phyloP scores from a whole-genome alignment of 257 asterid genomes.

The Echium plantagineum region DNA sequence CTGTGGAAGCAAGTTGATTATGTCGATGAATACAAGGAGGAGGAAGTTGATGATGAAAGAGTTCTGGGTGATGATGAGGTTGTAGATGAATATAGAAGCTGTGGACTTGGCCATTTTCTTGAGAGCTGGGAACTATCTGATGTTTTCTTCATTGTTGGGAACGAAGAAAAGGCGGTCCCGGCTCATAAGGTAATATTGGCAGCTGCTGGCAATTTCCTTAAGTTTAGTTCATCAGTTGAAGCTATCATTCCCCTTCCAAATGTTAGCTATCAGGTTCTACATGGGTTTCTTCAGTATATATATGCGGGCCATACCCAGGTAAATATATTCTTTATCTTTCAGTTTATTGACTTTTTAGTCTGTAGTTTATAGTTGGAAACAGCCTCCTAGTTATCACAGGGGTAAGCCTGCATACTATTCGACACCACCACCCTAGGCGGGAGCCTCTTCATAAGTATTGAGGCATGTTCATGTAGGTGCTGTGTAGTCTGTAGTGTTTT shows the following conservation, averaged over 20 bases:
- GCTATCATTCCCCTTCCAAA: slow-evolving; percentile 44
- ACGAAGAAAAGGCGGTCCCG: slow-evolving; percentile 63
- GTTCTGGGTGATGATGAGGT: slow-evolving; percentile 38
- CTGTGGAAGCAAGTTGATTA: slow-evolving; percentile 84
- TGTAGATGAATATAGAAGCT: slow-evolving; percentile 42
- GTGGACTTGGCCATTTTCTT: slow-evolving; percentile 72
- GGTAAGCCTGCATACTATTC: too few relatives aligned
- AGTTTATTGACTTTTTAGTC: neutral
- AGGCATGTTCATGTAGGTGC: neutral
- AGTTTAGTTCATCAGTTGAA: slow-evolving; percentile 30
- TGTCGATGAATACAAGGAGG: slow-evolving; percentile 27
- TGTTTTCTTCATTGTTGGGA: slow-evolving; percentile 60
- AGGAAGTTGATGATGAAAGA: slow-evolving; percentile 45
- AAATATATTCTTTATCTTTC: slow-evolving; percentile 11
- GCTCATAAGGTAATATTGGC: slow-evolving; percentile 82
- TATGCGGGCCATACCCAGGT: slow-evolving; percentile 81
- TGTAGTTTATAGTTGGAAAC: too few relatives aligned
- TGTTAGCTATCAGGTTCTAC: slow-evolving; percentile 48
- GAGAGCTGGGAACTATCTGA: slow-evolving; percentile 88
- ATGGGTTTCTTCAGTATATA: slow-evolving; percentile 65
- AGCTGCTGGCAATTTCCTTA: slow-evolving; percentile 51
- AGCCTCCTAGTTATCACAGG: too few relatives aligned
- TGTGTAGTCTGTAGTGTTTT: neutral
- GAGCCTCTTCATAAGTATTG: too few relatives aligned
- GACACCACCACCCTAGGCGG: too few relatives aligned